Base-by-base conservation (phyloP, 163 green algal genomes). In the Trebouxia gelatinosa region DNA sequence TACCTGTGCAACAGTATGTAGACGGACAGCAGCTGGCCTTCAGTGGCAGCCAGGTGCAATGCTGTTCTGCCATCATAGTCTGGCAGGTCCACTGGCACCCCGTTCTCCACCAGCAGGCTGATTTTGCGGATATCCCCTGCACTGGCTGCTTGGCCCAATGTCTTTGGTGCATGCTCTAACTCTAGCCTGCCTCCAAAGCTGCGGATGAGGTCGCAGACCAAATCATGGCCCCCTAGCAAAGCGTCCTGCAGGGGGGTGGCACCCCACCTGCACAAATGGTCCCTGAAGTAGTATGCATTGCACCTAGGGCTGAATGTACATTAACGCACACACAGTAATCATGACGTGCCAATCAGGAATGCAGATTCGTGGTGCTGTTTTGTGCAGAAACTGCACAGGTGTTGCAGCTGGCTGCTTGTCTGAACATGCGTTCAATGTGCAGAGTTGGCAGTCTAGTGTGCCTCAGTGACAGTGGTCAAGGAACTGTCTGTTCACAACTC, bases 61-160 rank as follows among this genome's bases (percentile, higher is more conserved):
- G 83, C 75, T 51, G 86, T 90, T 23, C 87, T 80, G 23, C 81
- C 61, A 74, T 91, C 87, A 81, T 91, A 91, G 81, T 91, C 86
- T n/a, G 64, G 65, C 6, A 54, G 43, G 71, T 90, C 81, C 50
- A 80, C 77, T 51, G 79, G 39, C 19, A 89, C 78, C 13, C 84
- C 84, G 39, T 87, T 80, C 43, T 88, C 77, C 3, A 89, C 34
- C 46, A 90, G 81, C n/a, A 85, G 70, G 28, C 68, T 64, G 40
- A 89, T 58, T 29, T 58, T 67, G 5, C 51, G 71, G 16, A 87
- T 66, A 59, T 90, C 51, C 19, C 84, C 84, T 38, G 75, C 48
- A 40, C 62, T 80, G 34, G 83, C 79, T 32, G 76, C 80, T 31
- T 77, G 57, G 5, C 37, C 39, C 29, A 84, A n/a, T 9, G 54